Evolutionary conservation across 371 early-diverging fungal genomes (phyloP).

Genomic region (Sporodiniella umbellata): DNA sequence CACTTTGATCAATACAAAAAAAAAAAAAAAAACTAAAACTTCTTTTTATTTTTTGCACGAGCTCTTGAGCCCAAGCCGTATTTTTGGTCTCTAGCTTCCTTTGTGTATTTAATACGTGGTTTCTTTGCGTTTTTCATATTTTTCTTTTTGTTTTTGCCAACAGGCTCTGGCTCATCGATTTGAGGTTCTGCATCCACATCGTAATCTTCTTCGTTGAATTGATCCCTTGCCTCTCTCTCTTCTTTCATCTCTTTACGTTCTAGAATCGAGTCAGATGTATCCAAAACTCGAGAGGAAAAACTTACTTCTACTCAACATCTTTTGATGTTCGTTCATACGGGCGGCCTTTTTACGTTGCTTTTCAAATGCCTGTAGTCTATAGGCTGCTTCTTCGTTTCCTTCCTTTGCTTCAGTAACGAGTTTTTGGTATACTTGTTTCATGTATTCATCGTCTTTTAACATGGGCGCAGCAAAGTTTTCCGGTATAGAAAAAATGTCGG

Average conservation of each 20-base stretch:
- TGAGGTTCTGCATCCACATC: conserved; percentile 24
- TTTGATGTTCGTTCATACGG: conserved; percentile 15
- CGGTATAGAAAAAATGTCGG: conserved; percentile 76
- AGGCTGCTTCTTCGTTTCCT: conserved; percentile 25
- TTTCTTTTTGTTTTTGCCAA: conserved; percentile 10
- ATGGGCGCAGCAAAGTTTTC: conserved; percentile 96
- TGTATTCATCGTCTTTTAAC: conserved; percentile 94
- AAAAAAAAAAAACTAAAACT: too few species aligned
- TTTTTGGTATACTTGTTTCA: conserved; percentile 63
- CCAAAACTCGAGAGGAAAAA: neutral
- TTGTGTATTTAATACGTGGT: neutral
- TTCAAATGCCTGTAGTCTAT: conserved; percentile 18
- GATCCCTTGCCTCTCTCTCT: conserved; percentile 20
- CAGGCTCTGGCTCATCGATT: conserved; percentile 11
- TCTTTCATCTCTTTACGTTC: conserved; percentile 25
- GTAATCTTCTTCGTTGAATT: conserved; percentile 27
- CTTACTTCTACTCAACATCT: conserved; percentile 22
- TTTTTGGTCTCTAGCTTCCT: conserved; percentile 7
- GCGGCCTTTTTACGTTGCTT: conserved; percentile 19
- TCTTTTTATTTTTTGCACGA: too few species aligned
- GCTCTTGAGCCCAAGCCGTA: conserved; percentile 19
- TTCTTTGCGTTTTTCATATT: conserved; percentile 17
- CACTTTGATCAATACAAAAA: too few species aligned
- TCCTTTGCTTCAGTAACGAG: conserved; percentile 19
- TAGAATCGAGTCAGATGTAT: neutral